Conservation (phyloP, 495 filamentous ascomycete species). For the Echria macrotheca region DNA sequence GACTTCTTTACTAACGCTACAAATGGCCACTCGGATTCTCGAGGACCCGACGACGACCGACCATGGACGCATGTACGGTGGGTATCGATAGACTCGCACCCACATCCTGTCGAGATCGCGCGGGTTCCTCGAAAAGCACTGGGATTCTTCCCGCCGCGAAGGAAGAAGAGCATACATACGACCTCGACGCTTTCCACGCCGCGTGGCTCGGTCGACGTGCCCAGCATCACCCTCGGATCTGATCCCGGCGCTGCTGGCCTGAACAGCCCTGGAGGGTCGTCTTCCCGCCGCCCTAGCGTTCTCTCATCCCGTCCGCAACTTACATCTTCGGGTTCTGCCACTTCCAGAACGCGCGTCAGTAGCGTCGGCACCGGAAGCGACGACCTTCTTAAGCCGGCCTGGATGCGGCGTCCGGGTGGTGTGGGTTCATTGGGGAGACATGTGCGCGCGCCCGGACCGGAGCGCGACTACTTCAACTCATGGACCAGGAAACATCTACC, state of each 20-base stretch:
- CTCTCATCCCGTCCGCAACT: constrained; percentile 24
- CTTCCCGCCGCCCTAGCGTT: constrained; percentile 36
- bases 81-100: constrained; percentile 69
- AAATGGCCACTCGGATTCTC: constrained; percentile 28
- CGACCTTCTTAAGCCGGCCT: constrained; percentile 31
- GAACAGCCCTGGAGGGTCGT: constrained; percentile 32
- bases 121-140: constrained; percentile 73
- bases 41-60: constrained; percentile 35
- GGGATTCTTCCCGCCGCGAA: constrained; percentile 85
- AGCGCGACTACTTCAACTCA: constrained; percentile 71
- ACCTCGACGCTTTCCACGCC: constrained; percentile 55
- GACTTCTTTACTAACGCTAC: constrained; percentile 32
- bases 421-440: constrained; percentile 72
- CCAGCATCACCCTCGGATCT: constrained; percentile 33
- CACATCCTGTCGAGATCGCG: constrained; percentile 73
- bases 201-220: constrained; percentile 57
- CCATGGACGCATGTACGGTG: constrained; percentile 83
- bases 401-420: constrained; percentile 73
- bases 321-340: constrained; percentile 15
- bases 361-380: constrained; percentile 18
- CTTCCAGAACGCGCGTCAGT: constrained; percentile 25
- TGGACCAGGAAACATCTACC: constrained; percentile 75
- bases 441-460: constrained; percentile 70
- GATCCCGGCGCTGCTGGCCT: constrained; percentile 23
- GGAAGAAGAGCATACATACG: constrained; percentile 65